Evolutionary conservation across 768 basidiomycete species (phyloP).

Genomic region (Antrodiella citrinella): DNA sequence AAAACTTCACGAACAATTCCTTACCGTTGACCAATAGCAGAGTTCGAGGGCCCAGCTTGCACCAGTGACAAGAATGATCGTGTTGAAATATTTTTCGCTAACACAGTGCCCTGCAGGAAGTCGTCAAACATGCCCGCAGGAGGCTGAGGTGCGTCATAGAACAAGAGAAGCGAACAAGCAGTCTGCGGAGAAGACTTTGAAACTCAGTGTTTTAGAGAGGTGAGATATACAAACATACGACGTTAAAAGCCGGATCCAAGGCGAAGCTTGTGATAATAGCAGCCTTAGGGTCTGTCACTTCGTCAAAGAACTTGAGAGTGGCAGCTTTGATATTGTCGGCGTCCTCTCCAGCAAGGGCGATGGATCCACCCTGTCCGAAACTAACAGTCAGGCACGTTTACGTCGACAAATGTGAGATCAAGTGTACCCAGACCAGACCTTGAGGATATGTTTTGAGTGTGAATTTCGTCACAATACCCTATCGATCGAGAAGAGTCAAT

Average conservation of each 20-base stretch:
- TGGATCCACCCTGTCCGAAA: slow-evolving; percentile 37
- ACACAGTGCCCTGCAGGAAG: slow-evolving; percentile 36
- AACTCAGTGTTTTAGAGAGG: not conserved
- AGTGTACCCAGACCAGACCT: slow-evolving; percentile 48
- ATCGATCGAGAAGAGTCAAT: not conserved
- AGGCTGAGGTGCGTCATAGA: slow-evolving; percentile 49
- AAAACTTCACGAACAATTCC: not conserved
- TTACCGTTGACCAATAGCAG: slow-evolving; percentile 23
- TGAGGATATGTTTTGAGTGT: slow-evolving; percentile 47
- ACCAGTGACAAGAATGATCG: slow-evolving; percentile 36
- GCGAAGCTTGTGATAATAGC: slow-evolving; percentile 39
- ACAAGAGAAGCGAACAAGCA: slow-evolving; percentile 29
- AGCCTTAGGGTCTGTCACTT: too few species aligned
- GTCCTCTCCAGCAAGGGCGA: slow-evolving; percentile 21
- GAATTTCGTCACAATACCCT: slow-evolving; percentile 56
- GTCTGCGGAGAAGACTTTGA: not conserved
- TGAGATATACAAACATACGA: too few species aligned
- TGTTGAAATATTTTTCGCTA: slow-evolving; percentile 31
- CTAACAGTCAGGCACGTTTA: slow-evolving; percentile 2
- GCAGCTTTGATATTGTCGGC: slow-evolving; percentile 26
- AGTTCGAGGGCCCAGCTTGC: slow-evolving; percentile 26
- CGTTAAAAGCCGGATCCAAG: slow-evolving; percentile 31
- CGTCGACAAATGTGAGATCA: not conserved
- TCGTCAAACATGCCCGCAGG: slow-evolving; percentile 45
- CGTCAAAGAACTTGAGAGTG: slow-evolving; percentile 35